phyloP scores from a whole-genome alignment of 1,139 yeast species.

The Debaryomyces udenii region DNA sequence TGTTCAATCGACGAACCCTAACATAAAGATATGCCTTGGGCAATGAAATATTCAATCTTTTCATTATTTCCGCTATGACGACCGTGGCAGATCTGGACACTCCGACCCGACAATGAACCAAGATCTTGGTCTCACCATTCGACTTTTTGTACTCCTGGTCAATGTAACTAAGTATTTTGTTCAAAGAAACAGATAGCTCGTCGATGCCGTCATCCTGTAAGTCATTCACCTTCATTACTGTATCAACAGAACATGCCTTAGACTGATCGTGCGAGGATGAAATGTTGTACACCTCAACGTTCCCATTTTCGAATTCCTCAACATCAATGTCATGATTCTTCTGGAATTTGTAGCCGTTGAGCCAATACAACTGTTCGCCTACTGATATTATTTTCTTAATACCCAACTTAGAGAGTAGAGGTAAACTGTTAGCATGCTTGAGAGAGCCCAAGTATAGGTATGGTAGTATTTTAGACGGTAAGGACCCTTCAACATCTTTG shows the following conservation, averaged over 20 bases:
- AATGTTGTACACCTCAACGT: conserved; percentile 36
- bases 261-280: conserved; percentile 17
- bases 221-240: conserved; percentile 49
- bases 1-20: conserved; percentile 48
- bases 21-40: conserved; percentile 50
- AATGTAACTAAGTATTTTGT: conserved; percentile 39
- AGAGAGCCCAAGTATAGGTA: conserved; percentile 87
- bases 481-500: conserved; percentile 56
- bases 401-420: conserved; percentile 64
- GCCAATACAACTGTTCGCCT: conserved; percentile 80
- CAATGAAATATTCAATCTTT: conserved; percentile 37
- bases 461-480: conserved; percentile 77
- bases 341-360: conserved; percentile 35
- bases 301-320: conserved; percentile 32
- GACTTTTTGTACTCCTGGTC: conserved; percentile 32
- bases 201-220: conserved; percentile 54
- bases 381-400: conserved; percentile 81
- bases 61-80: conserved; percentile 53
- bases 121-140: conserved; percentile 36
- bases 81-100: conserved; percentile 54
- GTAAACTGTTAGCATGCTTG: conserved; percentile 75
- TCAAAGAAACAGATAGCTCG: conserved; percentile 39
- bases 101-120: conserved; percentile 55
- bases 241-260: conserved; percentile 24
- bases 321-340: conserved; percentile 27